A percentile compares a stretch with the other conserved stretches of the same genome.
phyloP scores from a whole-genome alignment of 2,329 filamentous ascomycete species.

The Stachybotrys chlorohalonatus region DNA sequence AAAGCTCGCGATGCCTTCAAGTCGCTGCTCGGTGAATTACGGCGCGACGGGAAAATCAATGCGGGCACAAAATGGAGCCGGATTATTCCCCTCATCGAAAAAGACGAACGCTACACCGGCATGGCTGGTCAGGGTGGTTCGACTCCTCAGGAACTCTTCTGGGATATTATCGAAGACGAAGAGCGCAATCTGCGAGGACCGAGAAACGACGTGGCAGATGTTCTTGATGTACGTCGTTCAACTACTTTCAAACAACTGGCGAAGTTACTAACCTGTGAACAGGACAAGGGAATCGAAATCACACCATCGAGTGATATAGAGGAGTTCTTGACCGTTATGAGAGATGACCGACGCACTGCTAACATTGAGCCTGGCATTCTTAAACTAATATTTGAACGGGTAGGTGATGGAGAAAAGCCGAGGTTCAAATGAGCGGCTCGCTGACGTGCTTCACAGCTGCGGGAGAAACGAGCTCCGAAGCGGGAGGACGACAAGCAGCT shows the following conservation, averaged over 20 bases:
- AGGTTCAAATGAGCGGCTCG: slow-evolving; percentile 1
- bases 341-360: slow-evolving; percentile 79
- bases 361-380: slow-evolving; percentile 75
- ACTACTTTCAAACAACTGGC: not conserved
- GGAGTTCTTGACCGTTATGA: slow-evolving; percentile 76
- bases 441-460: slow-evolving; percentile 42
- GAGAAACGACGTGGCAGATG: slow-evolving; percentile 77
- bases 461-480: slow-evolving; percentile 72
- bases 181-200: slow-evolving; percentile 76
- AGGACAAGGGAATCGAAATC: slow-evolving; percentile 90
- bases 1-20: slow-evolving; percentile 78
- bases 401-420: slow-evolving; percentile 26
- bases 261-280: slow-evolving; percentile 6
- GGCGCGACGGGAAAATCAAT: slow-evolving; percentile 70
- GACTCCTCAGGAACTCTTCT: slow-evolving; percentile 84
- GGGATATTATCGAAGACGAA: slow-evolving; percentile 91
- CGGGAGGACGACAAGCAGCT: slow-evolving; percentile 77
- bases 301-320: slow-evolving; percentile 78
- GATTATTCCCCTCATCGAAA: slow-evolving; percentile 62
- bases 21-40: slow-evolving; percentile 65
- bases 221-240: slow-evolving; percentile 62
- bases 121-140: slow-evolving; percentile 82
- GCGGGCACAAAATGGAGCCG: slow-evolving; percentile 86
- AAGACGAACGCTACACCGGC: slow-evolving; percentile 73
- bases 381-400: slow-evolving; percentile 74